Evolutionary conservation across 805 yeast genomes (phyloP).

Genomic region (Pichia deserticola): DNA sequence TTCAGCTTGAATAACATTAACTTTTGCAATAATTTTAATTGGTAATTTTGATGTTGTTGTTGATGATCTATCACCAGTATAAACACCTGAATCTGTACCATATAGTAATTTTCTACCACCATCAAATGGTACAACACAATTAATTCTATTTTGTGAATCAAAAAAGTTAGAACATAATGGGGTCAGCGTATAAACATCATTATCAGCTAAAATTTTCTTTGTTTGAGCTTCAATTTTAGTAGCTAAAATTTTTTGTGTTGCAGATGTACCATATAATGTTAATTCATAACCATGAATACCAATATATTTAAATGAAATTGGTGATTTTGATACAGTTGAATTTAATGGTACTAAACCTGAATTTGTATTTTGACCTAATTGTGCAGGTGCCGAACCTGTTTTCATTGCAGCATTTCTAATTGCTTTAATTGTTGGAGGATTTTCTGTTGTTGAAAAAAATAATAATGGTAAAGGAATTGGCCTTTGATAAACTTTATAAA

Average conservation of each 20-base stretch:
- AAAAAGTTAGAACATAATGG: conserved; percentile 72
- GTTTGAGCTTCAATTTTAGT: conserved; percentile 80
- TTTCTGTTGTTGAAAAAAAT: conserved; percentile 71
- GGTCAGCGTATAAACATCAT: conserved; percentile 73
- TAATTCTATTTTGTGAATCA: conserved; percentile 67
- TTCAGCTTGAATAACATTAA: conserved; percentile 81
- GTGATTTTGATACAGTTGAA: conserved; percentile 31
- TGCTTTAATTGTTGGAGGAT: conserved; percentile 54
- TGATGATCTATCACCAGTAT: conserved; percentile 58
- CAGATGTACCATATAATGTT: conserved; percentile 45
- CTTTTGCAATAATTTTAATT: conserved; percentile 63
- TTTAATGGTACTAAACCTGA: conserved; percentile 15
- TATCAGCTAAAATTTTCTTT: conserved; percentile 55
- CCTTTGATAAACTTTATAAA: conserved; percentile 81
- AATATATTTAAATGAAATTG: conserved; percentile 44
- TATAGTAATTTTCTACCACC: conserved; percentile 87
- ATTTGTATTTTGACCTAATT: conserved; percentile 18
- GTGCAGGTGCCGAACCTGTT: conserved; percentile 25
- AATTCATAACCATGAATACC: conserved; percentile 50
- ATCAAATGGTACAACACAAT: conserved; percentile 89
- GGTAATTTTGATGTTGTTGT: conserved; percentile 36
- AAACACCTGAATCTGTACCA: conserved; percentile 90
- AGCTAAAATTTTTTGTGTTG: conserved; percentile 70
- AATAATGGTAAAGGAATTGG: conserved; percentile 78
- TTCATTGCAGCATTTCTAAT: conserved; percentile 35